These are phyloP conservation scores for Cryptococcus neoformans DNA, from an alignment of 1,284 basidiomycete species.

Conservation along the genomic window DNA sequence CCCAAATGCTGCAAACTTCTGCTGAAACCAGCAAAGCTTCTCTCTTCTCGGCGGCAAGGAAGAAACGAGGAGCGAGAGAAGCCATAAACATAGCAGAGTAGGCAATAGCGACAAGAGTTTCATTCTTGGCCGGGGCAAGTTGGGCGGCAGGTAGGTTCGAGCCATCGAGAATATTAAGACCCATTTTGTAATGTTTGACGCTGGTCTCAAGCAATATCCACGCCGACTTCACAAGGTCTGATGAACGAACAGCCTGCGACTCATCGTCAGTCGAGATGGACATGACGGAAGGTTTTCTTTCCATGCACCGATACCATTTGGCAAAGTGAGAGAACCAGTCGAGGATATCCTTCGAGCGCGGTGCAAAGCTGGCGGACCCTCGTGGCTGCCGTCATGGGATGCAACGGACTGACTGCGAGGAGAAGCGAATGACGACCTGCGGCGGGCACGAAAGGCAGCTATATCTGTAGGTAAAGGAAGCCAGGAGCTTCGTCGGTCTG, in stretches of 20 bases:
- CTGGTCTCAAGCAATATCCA: conserved; percentile 40
- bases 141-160: conserved; percentile 26
- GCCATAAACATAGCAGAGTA: conserved; percentile 39
- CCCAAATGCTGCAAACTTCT: conserved; percentile 49
- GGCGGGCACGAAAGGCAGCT: not conserved
- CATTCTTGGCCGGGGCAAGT: conserved; percentile 36
- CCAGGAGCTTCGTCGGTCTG: conserved; percentile 23
- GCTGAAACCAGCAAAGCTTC: conserved; percentile 41
- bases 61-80: conserved; percentile 33
- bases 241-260: conserved; percentile 23
- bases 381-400: no score
- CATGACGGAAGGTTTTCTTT: conserved; percentile 40
- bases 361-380: no score
- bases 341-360: conserved; percentile 31
- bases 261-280: conserved; percentile 27
- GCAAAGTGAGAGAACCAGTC: conserved; percentile 25
- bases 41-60: conserved; percentile 31
- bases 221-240: conserved; percentile 34
- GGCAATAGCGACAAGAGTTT: conserved; percentile 38
- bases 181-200: conserved; percentile 45
- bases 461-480: conserved; percentile 18
- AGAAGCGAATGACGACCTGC: conserved; percentile 7
- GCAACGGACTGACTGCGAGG: no score
- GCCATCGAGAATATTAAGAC: conserved; percentile 34
- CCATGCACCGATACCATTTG: conserved; percentile 39